phyloP scores from a whole-genome alignment of 83 land plant genomes.

The Larix sibirica region DNA sequence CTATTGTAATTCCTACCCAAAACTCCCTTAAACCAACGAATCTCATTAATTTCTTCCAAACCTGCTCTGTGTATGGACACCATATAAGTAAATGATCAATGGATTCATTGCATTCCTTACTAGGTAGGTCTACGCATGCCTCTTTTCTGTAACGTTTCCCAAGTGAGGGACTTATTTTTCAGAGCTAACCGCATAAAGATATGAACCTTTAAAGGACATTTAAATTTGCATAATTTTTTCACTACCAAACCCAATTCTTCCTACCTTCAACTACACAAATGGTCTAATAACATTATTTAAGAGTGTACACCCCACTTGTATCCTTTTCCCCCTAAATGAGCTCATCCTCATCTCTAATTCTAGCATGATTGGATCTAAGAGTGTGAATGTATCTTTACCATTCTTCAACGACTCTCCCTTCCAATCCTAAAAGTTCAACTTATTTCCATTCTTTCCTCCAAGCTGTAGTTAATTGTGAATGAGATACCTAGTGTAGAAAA shows the following conservation, averaged over 20 bases:
- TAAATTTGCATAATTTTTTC: background rate
- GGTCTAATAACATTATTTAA: background rate
- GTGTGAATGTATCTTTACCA: background rate
- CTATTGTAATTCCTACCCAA: background rate
- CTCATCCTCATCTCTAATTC: background rate
- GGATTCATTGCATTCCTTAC: background rate
- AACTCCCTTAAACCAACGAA: background rate
- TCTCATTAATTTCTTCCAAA: background rate
- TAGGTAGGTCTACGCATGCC: background rate
- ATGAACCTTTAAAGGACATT: background rate
- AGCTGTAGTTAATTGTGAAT: background rate
- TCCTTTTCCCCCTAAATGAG: background rate
- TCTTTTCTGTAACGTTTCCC: background rate
- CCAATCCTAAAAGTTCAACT: background rate
- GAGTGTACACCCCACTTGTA: background rate
- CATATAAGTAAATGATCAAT: background rate
- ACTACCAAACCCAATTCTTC: background rate
- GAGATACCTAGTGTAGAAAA: background rate
- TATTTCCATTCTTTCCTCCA: background rate
- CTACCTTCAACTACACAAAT: background rate
- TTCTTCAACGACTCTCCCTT: background rate
- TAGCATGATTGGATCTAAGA: background rate
- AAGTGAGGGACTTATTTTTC: background rate
- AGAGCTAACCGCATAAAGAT: background rate
- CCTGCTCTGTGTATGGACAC: background rate